Evolutionary conservation across 1,139 yeast species (phyloP).

Genomic region (Debaryomyces subglobosus): DNA sequence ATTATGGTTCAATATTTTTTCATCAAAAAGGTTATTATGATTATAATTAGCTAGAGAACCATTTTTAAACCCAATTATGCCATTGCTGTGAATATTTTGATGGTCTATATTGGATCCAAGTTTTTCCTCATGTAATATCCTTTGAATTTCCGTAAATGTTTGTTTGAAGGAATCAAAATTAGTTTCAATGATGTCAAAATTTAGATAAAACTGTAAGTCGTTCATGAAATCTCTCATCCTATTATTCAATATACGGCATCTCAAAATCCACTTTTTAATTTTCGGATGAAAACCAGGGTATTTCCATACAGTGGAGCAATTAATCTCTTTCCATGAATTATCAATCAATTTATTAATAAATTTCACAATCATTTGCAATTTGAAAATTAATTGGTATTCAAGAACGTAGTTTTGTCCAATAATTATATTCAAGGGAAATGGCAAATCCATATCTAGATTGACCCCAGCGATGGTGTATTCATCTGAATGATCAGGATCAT

Average conservation of each 20-base stretch:
- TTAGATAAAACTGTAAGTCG: constrained; percentile 58
- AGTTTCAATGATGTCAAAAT: constrained; percentile 62
- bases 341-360: constrained; percentile 64
- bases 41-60: constrained; percentile 20
- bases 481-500: constrained; percentile 52
- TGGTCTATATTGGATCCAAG: constrained; percentile 13
- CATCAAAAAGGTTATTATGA: constrained; percentile 35
- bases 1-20: constrained; percentile 23
- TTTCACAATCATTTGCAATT: constrained; percentile 67
- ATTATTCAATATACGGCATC: constrained; percentile 59
- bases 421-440: constrained; percentile 84
- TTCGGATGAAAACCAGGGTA: constrained; percentile 43
- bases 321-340: constrained; percentile 74
- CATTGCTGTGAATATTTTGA: not conserved
- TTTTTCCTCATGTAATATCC: constrained; percentile 18
- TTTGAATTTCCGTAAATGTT: constrained; percentile 23
- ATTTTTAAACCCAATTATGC: constrained; percentile 15
- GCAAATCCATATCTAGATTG: constrained; percentile 69
- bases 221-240: constrained; percentile 65
- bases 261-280: constrained; percentile 58
- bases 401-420: constrained; percentile 70
- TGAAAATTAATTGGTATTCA: constrained; percentile 79
- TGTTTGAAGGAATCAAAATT: constrained; percentile 50
- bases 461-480: constrained; percentile 43
- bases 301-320: constrained; percentile 70